A percentile compares a stretch with the other conserved stretches of the same genome.
Conservation (phyloP, 1,284 basidiomycete species). For the Trametes sp. region DNA sequence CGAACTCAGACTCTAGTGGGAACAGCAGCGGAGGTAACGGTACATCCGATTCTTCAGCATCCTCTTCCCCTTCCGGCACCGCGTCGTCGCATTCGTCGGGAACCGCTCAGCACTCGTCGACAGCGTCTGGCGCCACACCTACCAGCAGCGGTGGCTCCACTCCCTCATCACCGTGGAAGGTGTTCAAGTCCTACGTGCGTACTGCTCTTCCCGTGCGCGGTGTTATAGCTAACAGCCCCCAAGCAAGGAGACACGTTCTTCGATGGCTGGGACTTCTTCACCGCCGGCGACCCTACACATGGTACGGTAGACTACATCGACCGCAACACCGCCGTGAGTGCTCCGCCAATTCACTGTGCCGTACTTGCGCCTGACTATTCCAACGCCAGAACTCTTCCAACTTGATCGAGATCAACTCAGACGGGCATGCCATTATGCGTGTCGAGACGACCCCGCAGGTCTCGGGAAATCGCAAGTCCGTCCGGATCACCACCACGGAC, state of each 20-base stretch:
- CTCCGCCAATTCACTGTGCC: conserved; percentile 7
- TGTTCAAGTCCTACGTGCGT: conserved; percentile 40
- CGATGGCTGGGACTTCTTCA: conserved; percentile 82
- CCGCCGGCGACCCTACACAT: conserved; percentile 79
- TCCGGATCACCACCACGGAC: conserved; percentile 77
- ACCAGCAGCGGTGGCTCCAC: conserved; percentile 20
- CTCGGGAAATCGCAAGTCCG: conserved; percentile 69
- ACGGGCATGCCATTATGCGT: conserved; percentile 81
- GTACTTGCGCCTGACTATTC: conserved; percentile 1
- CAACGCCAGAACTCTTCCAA: conserved; percentile 52
- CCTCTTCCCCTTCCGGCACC: conserved; percentile 25
- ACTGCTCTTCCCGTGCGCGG: background rate
- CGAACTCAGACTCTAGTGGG: conserved; percentile 22
- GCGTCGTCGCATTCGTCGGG: conserved; percentile 28
- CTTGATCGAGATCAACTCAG: conserved; percentile 65
- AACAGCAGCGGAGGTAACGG: conserved; percentile 22
- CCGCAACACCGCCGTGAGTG: conserved; percentile 60
- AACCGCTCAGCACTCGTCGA: conserved; percentile 32
- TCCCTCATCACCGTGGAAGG: conserved; percentile 40
- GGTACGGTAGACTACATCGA: conserved; percentile 72
- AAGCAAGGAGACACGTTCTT: conserved; percentile 79
- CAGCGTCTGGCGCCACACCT: conserved; percentile 23
- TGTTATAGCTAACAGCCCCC: background rate
- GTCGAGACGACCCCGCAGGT: conserved; percentile 84
- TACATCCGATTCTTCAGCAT: conserved; percentile 18